These are phyloP conservation scores for Forsythia viridissima DNA, from an alignment of 257 asterid genomes.

Conservation along the genomic window DNA sequence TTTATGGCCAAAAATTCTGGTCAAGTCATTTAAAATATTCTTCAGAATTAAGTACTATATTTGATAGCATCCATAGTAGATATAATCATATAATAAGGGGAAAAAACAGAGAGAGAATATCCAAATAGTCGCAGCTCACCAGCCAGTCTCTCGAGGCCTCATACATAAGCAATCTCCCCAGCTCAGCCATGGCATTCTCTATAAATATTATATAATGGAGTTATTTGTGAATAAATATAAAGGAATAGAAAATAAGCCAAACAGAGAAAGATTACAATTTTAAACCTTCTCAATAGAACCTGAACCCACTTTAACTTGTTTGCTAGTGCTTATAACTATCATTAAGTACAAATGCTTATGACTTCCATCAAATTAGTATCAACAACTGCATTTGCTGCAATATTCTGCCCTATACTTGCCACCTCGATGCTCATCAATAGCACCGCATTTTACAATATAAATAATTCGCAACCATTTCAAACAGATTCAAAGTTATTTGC, in stretches of 20 bases:
- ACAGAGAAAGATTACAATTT: not conserved
- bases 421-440: not conserved
- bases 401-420: not conserved
- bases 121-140: conserved; percentile 48
- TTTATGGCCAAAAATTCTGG: not conserved
- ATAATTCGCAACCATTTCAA: not conserved
- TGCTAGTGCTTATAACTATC: not conserved
- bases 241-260: not conserved
- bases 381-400: not conserved
- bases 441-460: not conserved
- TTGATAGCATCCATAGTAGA: not conserved
- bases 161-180: conserved; percentile 87
- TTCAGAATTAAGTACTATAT: not conserved
- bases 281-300: not conserved
- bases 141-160: conserved; percentile 98
- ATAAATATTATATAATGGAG: conserved; percentile 18
- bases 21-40: not conserved
- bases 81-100: not conserved
- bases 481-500: not conserved
- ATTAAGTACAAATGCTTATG: not conserved
- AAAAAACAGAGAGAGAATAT: not conserved
- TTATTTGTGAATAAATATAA: not conserved
- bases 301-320: not conserved
- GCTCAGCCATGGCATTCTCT: conserved; percentile 98
- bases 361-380: not conserved